These are phyloP conservation scores for Fusarium sp. DNA, from an alignment of 2,329 filamentous ascomycete species.

Conservation along the genomic window DNA sequence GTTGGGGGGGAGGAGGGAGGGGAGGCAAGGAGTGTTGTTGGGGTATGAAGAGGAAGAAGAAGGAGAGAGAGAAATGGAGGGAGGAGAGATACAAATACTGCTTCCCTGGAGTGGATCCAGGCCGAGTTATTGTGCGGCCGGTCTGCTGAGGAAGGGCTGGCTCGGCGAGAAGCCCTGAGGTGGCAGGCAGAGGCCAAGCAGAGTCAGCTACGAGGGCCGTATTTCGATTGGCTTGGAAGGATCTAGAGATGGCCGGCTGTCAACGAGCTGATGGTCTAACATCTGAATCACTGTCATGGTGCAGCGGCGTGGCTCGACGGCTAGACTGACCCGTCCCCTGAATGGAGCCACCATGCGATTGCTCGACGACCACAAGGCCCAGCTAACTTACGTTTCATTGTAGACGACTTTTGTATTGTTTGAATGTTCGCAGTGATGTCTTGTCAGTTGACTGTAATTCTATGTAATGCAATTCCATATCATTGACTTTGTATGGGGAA, in stretches of 20 bases:
- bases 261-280: not conserved
- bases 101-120: not conserved
- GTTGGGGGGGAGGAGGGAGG: not conserved
- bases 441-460: not conserved
- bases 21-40: not conserved
- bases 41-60: not conserved
- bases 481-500: not conserved
- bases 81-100: not conserved
- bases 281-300: not conserved
- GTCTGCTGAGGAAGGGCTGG: not conserved
- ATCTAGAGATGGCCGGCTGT: not conserved
- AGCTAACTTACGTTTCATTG: not conserved
- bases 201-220: not conserved
- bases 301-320: not conserved
- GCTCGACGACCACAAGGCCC: not conserved
- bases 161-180: not conserved
- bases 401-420: accelerated
- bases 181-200: not conserved
- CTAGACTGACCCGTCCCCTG: conserved; percentile 7
- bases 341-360: not conserved
- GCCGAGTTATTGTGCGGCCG: not conserved
- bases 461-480: not conserved
- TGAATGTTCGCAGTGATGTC: accelerated
- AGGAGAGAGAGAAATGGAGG: not conserved
- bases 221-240: not conserved